Percentiles rank a stretch among this genome's conserved stretches.
phyloP scores from a whole-genome alignment of 2,329 filamentous ascomycete species.

The Alternaria burnsii region DNA sequence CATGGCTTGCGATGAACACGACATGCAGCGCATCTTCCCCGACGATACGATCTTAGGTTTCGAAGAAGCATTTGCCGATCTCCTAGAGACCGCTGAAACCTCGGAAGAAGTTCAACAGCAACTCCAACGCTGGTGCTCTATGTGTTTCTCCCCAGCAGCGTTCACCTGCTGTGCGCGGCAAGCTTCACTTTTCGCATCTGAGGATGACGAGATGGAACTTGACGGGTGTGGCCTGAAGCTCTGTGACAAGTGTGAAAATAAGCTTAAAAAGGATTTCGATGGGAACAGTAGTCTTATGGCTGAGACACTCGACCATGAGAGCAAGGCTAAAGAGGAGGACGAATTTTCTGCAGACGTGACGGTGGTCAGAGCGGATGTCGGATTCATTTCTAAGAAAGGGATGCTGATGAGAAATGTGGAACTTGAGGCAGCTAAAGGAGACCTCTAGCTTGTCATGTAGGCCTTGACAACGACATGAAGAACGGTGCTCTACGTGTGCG shows the following conservation, averaged over 20 bases:
- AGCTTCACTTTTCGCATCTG: conserved; percentile 3
- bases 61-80: conserved; percentile 15
- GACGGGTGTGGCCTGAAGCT: conserved; percentile 40
- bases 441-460: neutral
- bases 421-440: neutral
- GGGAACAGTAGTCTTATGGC: conserved; percentile 26
- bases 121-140: conserved; percentile 39
- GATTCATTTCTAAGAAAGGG: conserved; percentile 32
- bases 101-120: conserved; percentile 18
- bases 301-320: conserved; percentile 30
- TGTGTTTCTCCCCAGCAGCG: conserved; percentile 39
- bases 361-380: conserved; percentile 36
- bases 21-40: conserved; percentile 15
- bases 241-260: conserved; percentile 30
- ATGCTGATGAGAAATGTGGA: conserved; percentile 29
- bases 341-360: conserved; percentile 1
- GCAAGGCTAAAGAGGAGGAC: conserved; percentile 16
- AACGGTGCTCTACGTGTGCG: neutral
- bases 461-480: neutral
- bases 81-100: conserved; percentile 19
- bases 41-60: conserved; percentile 5
- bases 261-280: conserved; percentile 17
- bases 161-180: conserved; percentile 23
- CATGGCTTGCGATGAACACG: conserved; percentile 29
- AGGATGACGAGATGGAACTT: conserved; percentile 15